These are phyloP conservation scores for Apiospora hydei DNA, from an alignment of 2,329 filamentous ascomycete genomes.

Conservation along the genomic window DNA sequence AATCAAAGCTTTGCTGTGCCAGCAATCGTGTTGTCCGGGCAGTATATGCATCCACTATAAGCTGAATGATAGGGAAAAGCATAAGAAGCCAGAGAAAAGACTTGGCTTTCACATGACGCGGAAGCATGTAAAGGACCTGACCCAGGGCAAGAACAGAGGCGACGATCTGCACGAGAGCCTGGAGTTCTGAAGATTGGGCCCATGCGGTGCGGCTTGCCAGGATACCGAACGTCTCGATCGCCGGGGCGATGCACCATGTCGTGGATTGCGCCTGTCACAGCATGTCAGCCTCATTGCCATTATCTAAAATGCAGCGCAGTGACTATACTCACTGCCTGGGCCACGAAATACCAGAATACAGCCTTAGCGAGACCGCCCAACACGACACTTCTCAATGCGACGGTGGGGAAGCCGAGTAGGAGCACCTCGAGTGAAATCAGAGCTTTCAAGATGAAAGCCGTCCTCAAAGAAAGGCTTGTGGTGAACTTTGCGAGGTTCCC, in stretches of 20 bases:
- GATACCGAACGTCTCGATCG: conserved; percentile 43
- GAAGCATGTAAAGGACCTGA: conserved; percentile 42
- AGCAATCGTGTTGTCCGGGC: conserved; percentile 33
- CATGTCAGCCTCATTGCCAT: conserved; percentile 10
- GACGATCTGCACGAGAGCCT: conserved; percentile 37
- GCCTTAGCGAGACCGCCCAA: conserved; percentile 41
- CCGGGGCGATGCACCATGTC: conserved; percentile 42
- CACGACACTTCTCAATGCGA: conserved; percentile 30
- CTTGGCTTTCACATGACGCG: conserved; percentile 40
- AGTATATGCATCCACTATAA: conserved; percentile 37
- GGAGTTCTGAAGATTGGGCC: conserved; percentile 36
- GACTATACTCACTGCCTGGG: conserved; percentile 39
- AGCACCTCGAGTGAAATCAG: conserved; percentile 32
- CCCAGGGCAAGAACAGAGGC: conserved; percentile 42
- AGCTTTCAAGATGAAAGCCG: conserved; percentile 31
- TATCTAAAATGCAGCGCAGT: background rate
- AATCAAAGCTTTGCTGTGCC: conserved; percentile 29
- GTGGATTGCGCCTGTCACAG: conserved; percentile 39
- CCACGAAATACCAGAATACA: conserved; percentile 45
- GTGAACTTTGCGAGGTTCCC: conserved; percentile 42
- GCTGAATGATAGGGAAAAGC: conserved; percentile 42
- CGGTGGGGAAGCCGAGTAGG: conserved; percentile 36
- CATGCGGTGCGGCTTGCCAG: conserved; percentile 40
- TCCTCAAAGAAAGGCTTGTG: conserved; percentile 35
- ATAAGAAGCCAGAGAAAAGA: conserved; percentile 41